Percentiles rank a stretch among this genome's conserved stretches.
These are phyloP conservation scores for Backusella macrospora DNA, from an alignment of 192 early-diverging fungal species.

Conservation along the genomic window DNA sequence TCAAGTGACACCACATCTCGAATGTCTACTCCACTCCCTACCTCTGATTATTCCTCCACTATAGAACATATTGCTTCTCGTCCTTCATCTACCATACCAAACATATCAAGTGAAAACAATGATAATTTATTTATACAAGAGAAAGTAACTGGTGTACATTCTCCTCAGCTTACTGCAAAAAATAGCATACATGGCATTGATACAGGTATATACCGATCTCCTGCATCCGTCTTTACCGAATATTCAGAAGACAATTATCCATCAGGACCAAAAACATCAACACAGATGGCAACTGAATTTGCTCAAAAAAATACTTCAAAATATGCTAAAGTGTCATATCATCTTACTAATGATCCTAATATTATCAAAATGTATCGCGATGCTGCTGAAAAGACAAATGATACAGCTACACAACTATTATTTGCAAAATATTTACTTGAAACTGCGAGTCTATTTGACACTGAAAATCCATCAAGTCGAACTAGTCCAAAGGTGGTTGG, in stretches of 20 bases:
- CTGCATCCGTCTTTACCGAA: background rate
- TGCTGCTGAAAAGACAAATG: slow-evolving; percentile 75
- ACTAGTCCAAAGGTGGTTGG: background rate
- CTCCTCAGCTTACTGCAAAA: background rate
- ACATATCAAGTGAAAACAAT: background rate
- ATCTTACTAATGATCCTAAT: slow-evolving; percentile 26
- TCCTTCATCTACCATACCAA: background rate
- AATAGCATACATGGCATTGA: background rate
- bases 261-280: background rate
- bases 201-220: background rate
- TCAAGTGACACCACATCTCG: background rate
- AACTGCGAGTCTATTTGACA: slow-evolving; percentile 52
- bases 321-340: slow-evolving; percentile 30
- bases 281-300: background rate
- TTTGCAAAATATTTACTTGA: slow-evolving; percentile 80
- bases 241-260: background rate
- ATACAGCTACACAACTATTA: slow-evolving; percentile 67
- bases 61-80: background rate
- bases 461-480: background rate
- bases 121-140: background rate
- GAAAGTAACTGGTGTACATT: background rate
- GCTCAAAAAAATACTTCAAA: slow-evolving; percentile 15
- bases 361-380: slow-evolving; percentile 69
- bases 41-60: background rate
- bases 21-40: background rate